Base-by-base conservation (phyloP, 345 rosid genomes). In the Linum trigynum region DNA sequence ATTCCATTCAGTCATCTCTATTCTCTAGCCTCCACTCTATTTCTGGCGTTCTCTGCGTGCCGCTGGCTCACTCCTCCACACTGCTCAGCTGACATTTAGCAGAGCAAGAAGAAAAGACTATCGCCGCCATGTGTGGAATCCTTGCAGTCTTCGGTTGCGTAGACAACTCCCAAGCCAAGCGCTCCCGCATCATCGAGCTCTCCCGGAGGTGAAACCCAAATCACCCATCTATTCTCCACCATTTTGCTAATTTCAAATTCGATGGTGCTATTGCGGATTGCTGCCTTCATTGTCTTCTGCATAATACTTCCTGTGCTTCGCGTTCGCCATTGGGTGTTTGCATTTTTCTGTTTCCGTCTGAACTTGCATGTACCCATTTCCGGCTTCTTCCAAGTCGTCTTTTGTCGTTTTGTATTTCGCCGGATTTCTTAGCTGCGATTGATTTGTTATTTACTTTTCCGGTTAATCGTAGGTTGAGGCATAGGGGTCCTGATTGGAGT, bases 401-500 rank as follows among this genome's bases (percentile, higher is more conserved):
- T 56, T 56, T 32, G 32, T 56, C 23, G 59, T 56, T 56, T 32
- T 56, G 5, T 7, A n/a, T 56, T 35, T 35, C 59, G 8, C 16
- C 11, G 59, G 60, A 23, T 2, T 57, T 23, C 32, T 23, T 23
- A 5, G 35, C n/a, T n/a, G n/a, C 36, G 23, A 23, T 17, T 16
- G 61, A 32, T 11, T 48, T 42, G 38, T 39, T 23, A 23, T 45
- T 62, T 56, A 7, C 57, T 36, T 4, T 9, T 9, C 12, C 14
- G 12, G 12, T 48, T 48, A 15, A 75, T 42, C 69, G 71, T 23
- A 86, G 96, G 62, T 69, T 89, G 85, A 77, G 78, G 43, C 96
- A 89, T 67, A 75, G 96, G 79, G 96, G 92, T 64, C 96, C 96
- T 41, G 96, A 89, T 32, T 89, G 96, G 96, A 86, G 96, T 38